These are phyloP conservation scores for Phaeophleospora eucalypticola DNA, from an alignment of 2,329 filamentous ascomycete genomes.

Conservation along the genomic window DNA sequence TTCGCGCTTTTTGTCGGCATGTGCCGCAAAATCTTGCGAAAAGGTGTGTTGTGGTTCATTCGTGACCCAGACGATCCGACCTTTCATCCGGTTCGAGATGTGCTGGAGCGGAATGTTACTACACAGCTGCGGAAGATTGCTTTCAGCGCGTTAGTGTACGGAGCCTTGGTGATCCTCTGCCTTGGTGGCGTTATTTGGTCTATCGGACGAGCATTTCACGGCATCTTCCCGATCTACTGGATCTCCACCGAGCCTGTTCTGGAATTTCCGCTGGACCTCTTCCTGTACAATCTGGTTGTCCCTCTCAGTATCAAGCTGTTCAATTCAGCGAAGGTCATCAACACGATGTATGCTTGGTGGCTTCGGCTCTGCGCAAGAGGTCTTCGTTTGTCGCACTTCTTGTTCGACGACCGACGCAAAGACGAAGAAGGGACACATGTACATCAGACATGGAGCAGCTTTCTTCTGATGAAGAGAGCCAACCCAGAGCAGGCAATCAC, in stretches of 20 bases:
- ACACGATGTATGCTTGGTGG: slow-evolving; percentile 92
- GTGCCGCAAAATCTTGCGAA: slow-evolving; percentile 96
- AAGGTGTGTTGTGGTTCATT: slow-evolving; percentile 95
- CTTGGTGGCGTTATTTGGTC: slow-evolving; percentile 95
- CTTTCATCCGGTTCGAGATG: slow-evolving; percentile 95
- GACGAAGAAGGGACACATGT: slow-evolving; percentile 71
- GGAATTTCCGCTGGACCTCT: slow-evolving; percentile 87
- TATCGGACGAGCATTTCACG: slow-evolving; percentile 63
- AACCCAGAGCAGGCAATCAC: slow-evolving; percentile 5
- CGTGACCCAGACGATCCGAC: slow-evolving; percentile 96
- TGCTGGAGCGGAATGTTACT: slow-evolving; percentile 84
- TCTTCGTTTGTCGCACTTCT: slow-evolving; percentile 82
- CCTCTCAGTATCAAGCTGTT: slow-evolving; percentile 80
- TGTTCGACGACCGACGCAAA: slow-evolving; percentile 76
- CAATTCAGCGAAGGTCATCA: slow-evolving; percentile 77
- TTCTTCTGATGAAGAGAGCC: slow-evolving; percentile 17
- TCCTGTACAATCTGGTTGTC: slow-evolving; percentile 97
- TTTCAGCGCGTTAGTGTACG: slow-evolving; percentile 94
- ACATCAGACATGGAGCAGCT: slow-evolving; percentile 28
- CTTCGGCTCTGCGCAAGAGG: slow-evolving; percentile 78
- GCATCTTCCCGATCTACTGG: slow-evolving; percentile 86
- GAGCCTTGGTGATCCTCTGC: slow-evolving; percentile 85
- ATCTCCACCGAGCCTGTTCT: slow-evolving; percentile 86
- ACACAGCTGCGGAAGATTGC: slow-evolving; percentile 94
- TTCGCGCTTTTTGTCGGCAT: slow-evolving; percentile 98